Evolutionary conservation across 768 basidiomycete species (phyloP), one percentile per base, ranked within the genome.

Genomic region (Tulasnella sp.): DNA sequence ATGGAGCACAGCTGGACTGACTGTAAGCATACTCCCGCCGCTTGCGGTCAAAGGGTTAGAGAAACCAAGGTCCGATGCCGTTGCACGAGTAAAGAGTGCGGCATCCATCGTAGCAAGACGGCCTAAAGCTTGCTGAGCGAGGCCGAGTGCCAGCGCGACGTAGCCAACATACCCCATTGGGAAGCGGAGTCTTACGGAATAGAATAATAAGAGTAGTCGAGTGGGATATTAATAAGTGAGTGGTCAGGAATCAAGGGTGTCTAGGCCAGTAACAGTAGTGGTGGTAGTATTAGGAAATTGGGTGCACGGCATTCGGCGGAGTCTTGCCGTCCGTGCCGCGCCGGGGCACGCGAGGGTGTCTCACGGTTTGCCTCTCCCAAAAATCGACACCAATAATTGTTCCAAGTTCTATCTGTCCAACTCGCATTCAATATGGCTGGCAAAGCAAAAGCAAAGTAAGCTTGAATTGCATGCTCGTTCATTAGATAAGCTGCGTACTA

Each of bases 11-110:
- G 52, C 42, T n/a, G 44, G 78, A 82, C 90, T 73, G 75, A 93
- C 92, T 29, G 90, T 90, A 3, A 93, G 80, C 86, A 89, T 85
- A 73, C 83, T 84, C 0, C 93, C 93, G 5, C 90, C 90, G 42
- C 77, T 81, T 14, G 79, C 75, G 9, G 77, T 71, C 1, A 90
- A 90, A 11, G 73, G 69, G 26, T 64, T 40, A 64, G 65, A 74
- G 77, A 72, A 72, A 8, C 71, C 67, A 16, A 22, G 36, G 29
- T 40, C 71, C 34, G 62, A 59, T 39, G 62, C 40, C 39, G 66
- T n/a, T 59, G 52, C 52, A 59, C 52, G 52, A 14, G 22, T 29
- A 22, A 29, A 26, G 2, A 32, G 3, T 59, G 9, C 11, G 26
- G 22, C 3, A 32, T 59, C 11, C 1, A 29, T 3, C 26, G 26